phyloP scores from a whole-genome alignment of 495 filamentous ascomycete genomes.

The Aspergillus incahuasiensis region DNA sequence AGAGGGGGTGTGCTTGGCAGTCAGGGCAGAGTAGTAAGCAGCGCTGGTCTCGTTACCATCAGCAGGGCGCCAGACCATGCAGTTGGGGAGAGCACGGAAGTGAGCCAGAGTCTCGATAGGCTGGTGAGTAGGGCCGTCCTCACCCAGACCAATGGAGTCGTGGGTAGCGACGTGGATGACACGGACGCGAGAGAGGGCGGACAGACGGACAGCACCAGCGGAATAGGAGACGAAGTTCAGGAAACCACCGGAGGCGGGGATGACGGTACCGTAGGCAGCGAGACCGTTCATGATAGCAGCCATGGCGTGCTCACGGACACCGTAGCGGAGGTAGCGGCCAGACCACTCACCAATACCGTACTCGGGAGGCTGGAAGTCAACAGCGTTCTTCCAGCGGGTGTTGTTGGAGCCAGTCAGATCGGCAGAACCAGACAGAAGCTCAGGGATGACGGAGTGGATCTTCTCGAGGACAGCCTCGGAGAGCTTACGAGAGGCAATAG shows the following conservation, averaged over 20 bases:
- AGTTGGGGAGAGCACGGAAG: conserved; percentile 98
- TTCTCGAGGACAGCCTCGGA: conserved; percentile 91
- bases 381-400: conserved; percentile 93
- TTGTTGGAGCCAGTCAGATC: conserved; percentile 98
- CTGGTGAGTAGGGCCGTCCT: conserved; percentile 98
- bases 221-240: conserved; percentile 99
- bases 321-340: conserved; percentile 94
- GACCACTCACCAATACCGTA: conserved; percentile 78
- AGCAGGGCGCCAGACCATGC: conserved; percentile 99
- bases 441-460: conserved; percentile 77
- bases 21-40: conserved; percentile 94
- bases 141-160: conserved; percentile 98
- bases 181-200: conserved; percentile 84
- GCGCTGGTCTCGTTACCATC: conserved; percentile 98
- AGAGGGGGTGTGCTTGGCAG: conserved; percentile 82
- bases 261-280: conserved; percentile 88
- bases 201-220: conserved; percentile 90
- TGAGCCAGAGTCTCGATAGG: conserved; percentile 99
- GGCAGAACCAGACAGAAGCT: conserved; percentile 92
- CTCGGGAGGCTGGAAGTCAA: conserved; percentile 93
- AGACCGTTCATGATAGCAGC: conserved; percentile 98
- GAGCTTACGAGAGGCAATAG: conserved; percentile 87
- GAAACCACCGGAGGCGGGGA: conserved; percentile 95
- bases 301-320: conserved; percentile 97
- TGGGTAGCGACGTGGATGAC: conserved; percentile 97